Conservation (phyloP, 495 filamentous ascomycete species). For the Talaromyces liani region DNA sequence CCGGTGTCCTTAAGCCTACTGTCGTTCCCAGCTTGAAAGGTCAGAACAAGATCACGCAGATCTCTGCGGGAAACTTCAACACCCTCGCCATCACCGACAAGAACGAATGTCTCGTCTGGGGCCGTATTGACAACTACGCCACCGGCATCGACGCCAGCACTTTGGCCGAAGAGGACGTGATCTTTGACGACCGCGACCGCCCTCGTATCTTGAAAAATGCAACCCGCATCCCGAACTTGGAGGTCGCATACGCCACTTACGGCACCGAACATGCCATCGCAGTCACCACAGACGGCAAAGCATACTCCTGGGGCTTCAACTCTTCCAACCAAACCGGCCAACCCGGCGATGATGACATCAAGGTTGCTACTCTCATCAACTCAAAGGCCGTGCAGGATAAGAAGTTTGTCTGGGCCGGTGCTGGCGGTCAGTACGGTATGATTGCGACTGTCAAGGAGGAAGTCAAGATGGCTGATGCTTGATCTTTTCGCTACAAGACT, state of each 20-base stretch:
- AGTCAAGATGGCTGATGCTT: background rate
- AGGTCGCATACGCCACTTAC: slow-evolving; percentile 27
- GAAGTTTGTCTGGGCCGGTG: slow-evolving; percentile 49
- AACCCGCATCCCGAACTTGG: slow-evolving; percentile 24
- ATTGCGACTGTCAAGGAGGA: slow-evolving; percentile 27
- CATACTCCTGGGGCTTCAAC: slow-evolving; percentile 57
- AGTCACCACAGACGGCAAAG: slow-evolving; percentile 48
- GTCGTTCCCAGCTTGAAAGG: slow-evolving; percentile 43
- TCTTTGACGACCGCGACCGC: slow-evolving; percentile 46
- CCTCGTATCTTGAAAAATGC: slow-evolving; percentile 53
- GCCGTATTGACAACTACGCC: slow-evolving; percentile 57
- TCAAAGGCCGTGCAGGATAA: slow-evolving; percentile 52
- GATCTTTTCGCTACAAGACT: background rate
- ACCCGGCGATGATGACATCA: slow-evolving; percentile 49
- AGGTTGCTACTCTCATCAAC: slow-evolving; percentile 49
- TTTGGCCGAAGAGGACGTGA: slow-evolving; percentile 46
- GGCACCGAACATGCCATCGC: slow-evolving; percentile 54
- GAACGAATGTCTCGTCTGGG: slow-evolving; percentile 61
- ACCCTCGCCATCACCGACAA: slow-evolving; percentile 53
- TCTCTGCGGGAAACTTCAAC: slow-evolving; percentile 65
- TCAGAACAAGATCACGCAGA: slow-evolving; percentile 35
- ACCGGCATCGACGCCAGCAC: slow-evolving; percentile 46
- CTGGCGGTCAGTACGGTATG: slow-evolving; percentile 58
- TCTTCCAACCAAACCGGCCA: slow-evolving; percentile 58
- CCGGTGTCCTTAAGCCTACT: slow-evolving; percentile 36